Percentiles rank a stretch among this genome's conserved stretches.
phyloP scores from a whole-genome alignment of 108 stramenopile species.

The Licmophora abbreviata region DNA sequence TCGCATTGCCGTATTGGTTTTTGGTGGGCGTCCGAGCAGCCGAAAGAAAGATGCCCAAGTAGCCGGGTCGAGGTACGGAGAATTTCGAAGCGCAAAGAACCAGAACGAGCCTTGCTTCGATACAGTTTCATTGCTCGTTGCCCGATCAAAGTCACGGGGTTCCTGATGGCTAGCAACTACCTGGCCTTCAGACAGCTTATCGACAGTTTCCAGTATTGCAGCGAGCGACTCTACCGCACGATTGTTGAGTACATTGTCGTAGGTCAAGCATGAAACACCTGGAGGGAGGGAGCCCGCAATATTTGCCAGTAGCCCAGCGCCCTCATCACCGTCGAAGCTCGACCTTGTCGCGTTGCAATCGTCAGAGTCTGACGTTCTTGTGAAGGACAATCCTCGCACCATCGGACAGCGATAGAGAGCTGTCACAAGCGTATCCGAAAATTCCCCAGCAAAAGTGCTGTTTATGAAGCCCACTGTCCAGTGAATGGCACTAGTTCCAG shows the following conservation, averaged over 20 bases:
- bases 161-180: too few relatives aligned
- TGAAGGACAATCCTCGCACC: conserved; percentile 51
- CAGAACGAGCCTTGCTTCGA: conserved; percentile 32
- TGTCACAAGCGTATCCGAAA: conserved; percentile 57
- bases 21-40: conserved; percentile 26
- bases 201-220: conserved; percentile 41
- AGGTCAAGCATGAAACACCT: conserved; percentile 46
- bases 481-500: conserved; percentile 25
- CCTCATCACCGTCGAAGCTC: conserved; percentile 29
- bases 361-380: conserved; percentile 18
- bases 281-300: conserved; percentile 53
- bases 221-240: conserved; percentile 32
- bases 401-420: conserved; percentile 51
- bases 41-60: conserved; percentile 35
- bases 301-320: conserved; percentile 42
- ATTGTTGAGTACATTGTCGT: conserved; percentile 43
- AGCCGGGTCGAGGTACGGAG: conserved; percentile 19
- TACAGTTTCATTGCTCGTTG: neutral
- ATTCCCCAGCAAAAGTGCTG: conserved; percentile 60
- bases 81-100: conserved; percentile 38
- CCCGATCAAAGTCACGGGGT: too few relatives aligned
- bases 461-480: conserved; percentile 68
- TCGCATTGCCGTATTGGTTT: conserved; percentile 10
- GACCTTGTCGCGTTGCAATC: conserved; percentile 4
- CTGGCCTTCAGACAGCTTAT: conserved; percentile 24